phyloP scores from a whole-genome alignment of 1,284 basidiomycete genomes.

The Singerocomus rubriflavus region DNA sequence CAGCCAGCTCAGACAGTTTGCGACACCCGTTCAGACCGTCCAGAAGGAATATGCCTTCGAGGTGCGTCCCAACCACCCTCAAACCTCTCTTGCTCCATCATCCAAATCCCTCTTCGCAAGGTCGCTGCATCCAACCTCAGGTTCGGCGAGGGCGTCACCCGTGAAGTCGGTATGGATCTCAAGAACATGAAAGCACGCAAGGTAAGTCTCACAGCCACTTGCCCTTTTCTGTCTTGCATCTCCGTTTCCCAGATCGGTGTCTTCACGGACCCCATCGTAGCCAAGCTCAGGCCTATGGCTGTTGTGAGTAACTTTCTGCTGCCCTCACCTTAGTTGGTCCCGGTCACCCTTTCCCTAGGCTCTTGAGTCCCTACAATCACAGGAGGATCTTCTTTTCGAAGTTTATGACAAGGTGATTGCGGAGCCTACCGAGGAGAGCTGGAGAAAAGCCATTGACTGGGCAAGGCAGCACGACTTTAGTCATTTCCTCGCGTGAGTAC shows the following conservation, averaged over 20 bases:
- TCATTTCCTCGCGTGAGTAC: conserved; percentile 82
- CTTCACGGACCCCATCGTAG: conserved; percentile 88
- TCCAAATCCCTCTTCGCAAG: conserved; percentile 36
- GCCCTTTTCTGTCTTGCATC: conserved; percentile 8
- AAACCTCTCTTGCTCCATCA: not conserved
- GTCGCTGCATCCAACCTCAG: conserved; percentile 89
- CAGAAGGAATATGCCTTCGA: conserved; percentile 97
- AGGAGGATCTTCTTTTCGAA: conserved; percentile 74
- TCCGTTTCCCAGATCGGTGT: conserved; percentile 72
- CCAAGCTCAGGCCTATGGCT: conserved; percentile 80
- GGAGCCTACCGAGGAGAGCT: conserved; percentile 91
- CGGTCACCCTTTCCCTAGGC: conserved; percentile 43
- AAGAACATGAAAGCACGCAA: conserved; percentile 87
- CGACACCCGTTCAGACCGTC: conserved; percentile 77
- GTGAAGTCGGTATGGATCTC: conserved; percentile 92
- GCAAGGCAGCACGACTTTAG: conserved; percentile 84
- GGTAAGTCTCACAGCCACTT: conserved; percentile 36
- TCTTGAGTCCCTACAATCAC: conserved; percentile 73
- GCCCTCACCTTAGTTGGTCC: not conserved
- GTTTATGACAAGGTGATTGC: conserved; percentile 84
- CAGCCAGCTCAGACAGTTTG: conserved; percentile 68
- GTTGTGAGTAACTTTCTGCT: conserved; percentile 46
- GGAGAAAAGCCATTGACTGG: conserved; percentile 86
- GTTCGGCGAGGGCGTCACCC: conserved; percentile 87
- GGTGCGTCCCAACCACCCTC: conserved; percentile 38